Evolutionary conservation across 345 rosid species (phyloP).

Genomic region (Dovyalis caffra): DNA sequence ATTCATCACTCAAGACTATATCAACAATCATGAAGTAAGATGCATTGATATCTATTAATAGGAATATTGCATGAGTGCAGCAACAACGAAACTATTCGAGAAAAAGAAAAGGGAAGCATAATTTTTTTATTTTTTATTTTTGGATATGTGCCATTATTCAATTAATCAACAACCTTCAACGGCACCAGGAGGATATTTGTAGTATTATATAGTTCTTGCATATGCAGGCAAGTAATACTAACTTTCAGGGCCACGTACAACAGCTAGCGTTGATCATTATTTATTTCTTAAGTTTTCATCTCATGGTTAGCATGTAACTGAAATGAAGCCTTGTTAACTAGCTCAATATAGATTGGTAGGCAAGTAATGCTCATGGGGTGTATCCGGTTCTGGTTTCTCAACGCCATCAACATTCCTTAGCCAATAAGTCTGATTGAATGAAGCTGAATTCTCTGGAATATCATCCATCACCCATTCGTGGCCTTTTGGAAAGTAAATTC

Average conservation of each 20-base stretch:
- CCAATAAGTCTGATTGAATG: constrained; percentile 47
- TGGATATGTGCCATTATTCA: background rate
- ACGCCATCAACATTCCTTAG: constrained; percentile 53
- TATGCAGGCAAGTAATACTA: background rate
- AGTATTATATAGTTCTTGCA: too few species aligned
- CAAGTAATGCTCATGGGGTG: constrained; percentile 3
- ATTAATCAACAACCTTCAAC: too few species aligned
- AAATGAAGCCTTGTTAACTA: background rate
- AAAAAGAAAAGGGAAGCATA: background rate
- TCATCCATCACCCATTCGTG: constrained; percentile 62
- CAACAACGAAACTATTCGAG: background rate
- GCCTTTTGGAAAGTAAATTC: constrained; percentile 61
- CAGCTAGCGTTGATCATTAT: background rate
- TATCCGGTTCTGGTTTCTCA: constrained; percentile 36
- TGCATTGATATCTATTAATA: background rate
- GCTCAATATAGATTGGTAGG: background rate
- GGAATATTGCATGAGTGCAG: background rate
- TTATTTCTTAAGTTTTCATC: background rate
- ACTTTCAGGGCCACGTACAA: background rate
- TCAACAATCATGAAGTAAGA: background rate
- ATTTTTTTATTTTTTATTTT: too few species aligned
- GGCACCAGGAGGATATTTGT: too few species aligned
- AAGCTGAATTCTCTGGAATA: constrained; percentile 53
- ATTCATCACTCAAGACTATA: too few species aligned
- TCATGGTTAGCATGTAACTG: background rate